These are phyloP conservation scores for Umbelopsis vinacea DNA, from an alignment of 192 early-diverging fungal genomes.

Conservation along the genomic window DNA sequence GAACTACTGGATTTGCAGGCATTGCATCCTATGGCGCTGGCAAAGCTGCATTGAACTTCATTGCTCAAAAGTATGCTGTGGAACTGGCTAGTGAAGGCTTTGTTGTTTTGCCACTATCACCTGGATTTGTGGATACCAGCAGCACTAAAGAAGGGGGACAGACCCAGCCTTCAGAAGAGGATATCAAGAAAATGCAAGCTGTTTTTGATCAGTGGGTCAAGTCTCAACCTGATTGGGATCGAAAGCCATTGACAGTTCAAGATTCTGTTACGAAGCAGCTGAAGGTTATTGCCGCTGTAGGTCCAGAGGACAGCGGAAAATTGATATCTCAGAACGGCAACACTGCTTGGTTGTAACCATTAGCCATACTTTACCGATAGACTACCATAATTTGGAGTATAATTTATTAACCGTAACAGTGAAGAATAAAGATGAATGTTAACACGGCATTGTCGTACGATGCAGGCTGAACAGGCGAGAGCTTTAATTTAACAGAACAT, in stretches of 20 bases:
- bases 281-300: background rate
- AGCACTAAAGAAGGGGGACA: background rate
- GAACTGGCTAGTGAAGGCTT: constrained; percentile 4
- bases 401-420: no score
- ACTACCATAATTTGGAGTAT: no score
- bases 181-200: background rate
- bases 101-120: background rate
- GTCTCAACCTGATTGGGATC: constrained; percentile 2
- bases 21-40: constrained; percentile 10
- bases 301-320: constrained; percentile 4
- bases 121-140: constrained; percentile 4
- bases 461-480: no score
- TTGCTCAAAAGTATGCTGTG: constrained; percentile 4
- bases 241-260: constrained; percentile 9
- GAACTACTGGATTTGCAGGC: background rate
- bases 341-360: background rate
- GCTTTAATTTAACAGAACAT: no score
- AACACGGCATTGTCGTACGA: no score
- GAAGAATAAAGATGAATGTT: no score
- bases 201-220: background rate
- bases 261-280: constrained; percentile 4
- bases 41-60: constrained; percentile 32
- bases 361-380: background rate
- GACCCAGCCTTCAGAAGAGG: background rate
- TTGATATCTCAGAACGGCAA: background rate